Evolutionary conservation across 2,329 filamentous ascomycete species (phyloP).

Genomic region (Fusarium sp.): DNA sequence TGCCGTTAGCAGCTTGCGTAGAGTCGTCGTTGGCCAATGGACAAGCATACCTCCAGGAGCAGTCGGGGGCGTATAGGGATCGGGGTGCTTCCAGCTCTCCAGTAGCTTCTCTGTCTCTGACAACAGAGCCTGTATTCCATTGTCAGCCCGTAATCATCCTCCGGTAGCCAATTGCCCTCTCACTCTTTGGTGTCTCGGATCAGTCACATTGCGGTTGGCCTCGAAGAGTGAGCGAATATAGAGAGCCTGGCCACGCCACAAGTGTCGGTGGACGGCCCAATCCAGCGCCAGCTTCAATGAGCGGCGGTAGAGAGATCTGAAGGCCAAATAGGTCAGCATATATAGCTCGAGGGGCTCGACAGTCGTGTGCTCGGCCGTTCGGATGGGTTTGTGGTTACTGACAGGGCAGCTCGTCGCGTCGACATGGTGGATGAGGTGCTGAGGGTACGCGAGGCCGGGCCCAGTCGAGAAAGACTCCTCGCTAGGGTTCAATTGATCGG

Average conservation of each 20-base stretch:
- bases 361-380: slow-evolving; percentile 17
- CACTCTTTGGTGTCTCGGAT: slow-evolving; percentile 89
- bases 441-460: slow-evolving; percentile 18
- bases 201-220: slow-evolving; percentile 85
- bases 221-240: slow-evolving; percentile 97
- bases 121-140: slow-evolving; percentile 73
- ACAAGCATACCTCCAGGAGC: slow-evolving; percentile 83
- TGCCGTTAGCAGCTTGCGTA: slow-evolving; percentile 17
- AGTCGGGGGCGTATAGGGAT: slow-evolving; percentile 89
- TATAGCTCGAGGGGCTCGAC: slow-evolving; percentile 1
- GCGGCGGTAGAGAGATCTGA: slow-evolving; percentile 85
- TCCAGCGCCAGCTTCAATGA: slow-evolving; percentile 93
- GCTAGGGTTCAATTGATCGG: slow-evolving; percentile 31
- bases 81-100: slow-evolving; percentile 96
- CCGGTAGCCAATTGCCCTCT: slow-evolving; percentile 35
- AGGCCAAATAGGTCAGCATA: slow-evolving; percentile 25
- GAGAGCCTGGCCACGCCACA: slow-evolving; percentile 95
- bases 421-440: slow-evolving; percentile 38
- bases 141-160: slow-evolving; percentile 6
- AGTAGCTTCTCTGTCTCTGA: slow-evolving; percentile 89
- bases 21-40: neutral
- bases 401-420: slow-evolving; percentile 62
- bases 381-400: slow-evolving; percentile 43
- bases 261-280: slow-evolving; percentile 91
- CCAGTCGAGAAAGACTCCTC: slow-evolving; percentile 31